phyloP scores from a whole-genome alignment of 352 stramenopile species.

The Salisapilia sapeloensis region DNA sequence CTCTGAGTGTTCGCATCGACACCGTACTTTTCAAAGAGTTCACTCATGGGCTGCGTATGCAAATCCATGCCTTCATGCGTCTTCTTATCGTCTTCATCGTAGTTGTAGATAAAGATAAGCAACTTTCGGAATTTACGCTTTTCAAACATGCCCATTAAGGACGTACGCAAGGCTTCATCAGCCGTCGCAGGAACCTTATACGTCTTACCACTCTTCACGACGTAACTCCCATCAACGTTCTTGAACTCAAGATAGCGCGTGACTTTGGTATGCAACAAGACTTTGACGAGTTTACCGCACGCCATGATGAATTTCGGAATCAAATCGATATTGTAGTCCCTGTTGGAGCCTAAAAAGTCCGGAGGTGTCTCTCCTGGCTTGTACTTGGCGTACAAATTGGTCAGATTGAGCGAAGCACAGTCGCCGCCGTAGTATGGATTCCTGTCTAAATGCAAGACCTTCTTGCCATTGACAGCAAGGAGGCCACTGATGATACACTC shows the following conservation, averaged over 20 bases:
- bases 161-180: slow-evolving; percentile 91
- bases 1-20: slow-evolving; percentile 95
- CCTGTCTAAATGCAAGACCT: slow-evolving; percentile 95
- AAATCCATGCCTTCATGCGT: slow-evolving; percentile 88
- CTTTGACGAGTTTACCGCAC: slow-evolving; percentile 98
- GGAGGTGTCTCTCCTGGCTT: slow-evolving; percentile 46
- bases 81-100: slow-evolving; percentile 86
- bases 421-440: slow-evolving; percentile 98
- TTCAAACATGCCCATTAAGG: slow-evolving; percentile 98
- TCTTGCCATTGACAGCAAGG: slow-evolving; percentile 87
- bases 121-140: slow-evolving; percentile 98
- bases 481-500: slow-evolving; percentile 98
- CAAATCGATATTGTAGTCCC: slow-evolving; percentile 99
- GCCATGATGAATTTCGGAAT: slow-evolving; percentile 99
- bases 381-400: slow-evolving; percentile 95
- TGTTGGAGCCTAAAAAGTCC: slow-evolving; percentile 86
- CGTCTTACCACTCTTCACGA: slow-evolving; percentile 94
- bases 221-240: slow-evolving; percentile 97
- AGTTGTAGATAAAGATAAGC: slow-evolving; percentile 95
- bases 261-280: slow-evolving; percentile 94
- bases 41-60: slow-evolving; percentile 92
- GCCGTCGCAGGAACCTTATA: slow-evolving; percentile 95
- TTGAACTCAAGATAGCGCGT: slow-evolving; percentile 99
- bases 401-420: slow-evolving; percentile 96
- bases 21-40: slow-evolving; percentile 97